Evolutionary conservation across 2,329 filamentous ascomycete genomes (phyloP).

Genomic region (Clarireedia hainanense): DNA sequence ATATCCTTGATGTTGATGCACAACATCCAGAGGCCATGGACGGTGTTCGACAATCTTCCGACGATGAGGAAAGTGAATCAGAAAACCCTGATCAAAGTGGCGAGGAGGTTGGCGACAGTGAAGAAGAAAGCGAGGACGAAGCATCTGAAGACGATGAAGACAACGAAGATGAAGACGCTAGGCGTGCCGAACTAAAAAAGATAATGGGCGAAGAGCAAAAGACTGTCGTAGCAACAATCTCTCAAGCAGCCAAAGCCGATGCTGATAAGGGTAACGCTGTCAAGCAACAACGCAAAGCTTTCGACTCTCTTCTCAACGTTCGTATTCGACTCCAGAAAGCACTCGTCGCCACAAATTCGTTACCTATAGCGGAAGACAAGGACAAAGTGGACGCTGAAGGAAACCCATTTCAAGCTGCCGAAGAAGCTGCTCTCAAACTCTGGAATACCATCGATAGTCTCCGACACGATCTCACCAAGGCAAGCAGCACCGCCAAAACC

Average conservation of each 20-base stretch:
- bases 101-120: conserved; percentile 23
- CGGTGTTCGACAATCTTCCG: conserved; percentile 25
- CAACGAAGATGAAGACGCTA: conserved; percentile 28
- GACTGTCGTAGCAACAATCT: conserved; percentile 51
- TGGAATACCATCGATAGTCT: conserved; percentile 74
- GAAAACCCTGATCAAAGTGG: conserved; percentile 28
- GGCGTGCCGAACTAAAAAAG: conserved; percentile 53
- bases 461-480: conserved; percentile 49
- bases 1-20: conserved; percentile 26
- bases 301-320: conserved; percentile 81
- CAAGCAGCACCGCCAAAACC: conserved; percentile 35
- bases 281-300: conserved; percentile 75
- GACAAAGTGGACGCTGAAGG: conserved; percentile 32
- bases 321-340: conserved; percentile 92
- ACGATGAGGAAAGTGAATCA: conserved; percentile 24
- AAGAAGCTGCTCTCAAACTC: conserved; percentile 76
- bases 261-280: conserved; percentile 80
- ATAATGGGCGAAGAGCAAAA: conserved; percentile 63
- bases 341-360: conserved; percentile 71
- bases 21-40: conserved; percentile 30
- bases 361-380: conserved; percentile 41
- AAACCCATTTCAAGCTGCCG: conserved; percentile 63
- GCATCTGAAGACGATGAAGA: conserved; percentile 17
- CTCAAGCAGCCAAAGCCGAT: conserved; percentile 63
- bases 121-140: conserved; percentile 30